Evolutionary conservation across 495 filamentous ascomycete species (phyloP).

Genomic region (Neurospora cerealis): DNA sequence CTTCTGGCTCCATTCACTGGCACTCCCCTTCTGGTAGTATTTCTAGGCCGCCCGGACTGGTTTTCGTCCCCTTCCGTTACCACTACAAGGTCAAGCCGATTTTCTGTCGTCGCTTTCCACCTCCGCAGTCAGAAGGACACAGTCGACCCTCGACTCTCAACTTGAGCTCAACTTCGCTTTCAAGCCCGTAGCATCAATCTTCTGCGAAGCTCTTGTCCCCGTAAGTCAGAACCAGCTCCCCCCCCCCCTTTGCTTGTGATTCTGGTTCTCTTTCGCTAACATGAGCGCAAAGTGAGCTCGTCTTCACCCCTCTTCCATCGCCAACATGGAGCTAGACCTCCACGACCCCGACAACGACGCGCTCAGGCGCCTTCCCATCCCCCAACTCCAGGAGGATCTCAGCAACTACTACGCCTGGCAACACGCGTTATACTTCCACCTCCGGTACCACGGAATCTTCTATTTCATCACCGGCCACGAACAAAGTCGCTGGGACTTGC

Average conservation of each 20-base stretch:
- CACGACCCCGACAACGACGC: neutral
- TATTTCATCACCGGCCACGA: neutral
- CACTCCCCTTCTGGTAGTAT: neutral
- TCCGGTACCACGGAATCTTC: neutral
- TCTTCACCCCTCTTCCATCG: neutral
- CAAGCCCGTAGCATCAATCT: neutral
- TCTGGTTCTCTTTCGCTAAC: rapidly evolving
- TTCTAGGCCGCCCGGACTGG: neutral
- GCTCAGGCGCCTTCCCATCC: neutral
- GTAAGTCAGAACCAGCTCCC: neutral
- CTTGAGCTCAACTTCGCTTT: neutral
- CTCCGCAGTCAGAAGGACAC: neutral
- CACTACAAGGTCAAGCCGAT: neutral
- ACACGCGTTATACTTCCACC: neutral
- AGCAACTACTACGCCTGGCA: neutral
- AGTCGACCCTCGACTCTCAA: neutral
- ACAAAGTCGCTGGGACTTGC: neutral
- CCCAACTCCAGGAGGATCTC: neutral
- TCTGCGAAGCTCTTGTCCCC: neutral
- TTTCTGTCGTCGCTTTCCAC: neutral
- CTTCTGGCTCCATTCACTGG: neutral
- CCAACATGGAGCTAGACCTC: neutral
- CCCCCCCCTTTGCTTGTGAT: neutral
- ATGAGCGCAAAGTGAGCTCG: neutral
- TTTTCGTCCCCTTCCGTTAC: neutral